Base-by-base conservation (phyloP, 176 grass and related monocot genomes). In the Oryza meyeriana region DNA sequence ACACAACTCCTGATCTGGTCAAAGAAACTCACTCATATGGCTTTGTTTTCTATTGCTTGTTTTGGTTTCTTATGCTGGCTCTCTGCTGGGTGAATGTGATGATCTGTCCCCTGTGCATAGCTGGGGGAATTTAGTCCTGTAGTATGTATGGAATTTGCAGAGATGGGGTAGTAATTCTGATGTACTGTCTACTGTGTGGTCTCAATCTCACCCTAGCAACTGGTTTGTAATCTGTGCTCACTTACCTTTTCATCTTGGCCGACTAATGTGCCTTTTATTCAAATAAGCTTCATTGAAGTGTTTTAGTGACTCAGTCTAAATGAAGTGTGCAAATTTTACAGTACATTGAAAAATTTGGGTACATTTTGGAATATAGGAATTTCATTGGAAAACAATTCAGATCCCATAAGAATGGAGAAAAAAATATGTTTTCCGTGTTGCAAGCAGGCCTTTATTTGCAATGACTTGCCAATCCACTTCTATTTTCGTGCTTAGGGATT, bases 1-100 rank as follows among this genome's bases (percentile, higher is more conserved):
- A 16, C 62, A 81, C 83, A 78, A 8, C 64, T 74, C 66, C 67
- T 90, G 88, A 86, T 82, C 88, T 90, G 88, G 88, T 79, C 88
- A 90, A 90, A 77, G 84, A 74, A 48, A 67, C 83, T 71, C 25
- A 35, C 87, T 81, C 33, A 30, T 81, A 22, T 67, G 14, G 52
- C 39, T 88, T 85, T 85, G 77, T 89, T 77, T 41, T 76, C 26
- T 75, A 33, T 81, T 41, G 82, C 31, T 81, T 81, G 75, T 68
- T 84, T 84, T 79, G 87, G 61, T 84, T 71, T 71, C 31, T 78
- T 64, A 59, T 66, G 79, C 25, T 29, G 45, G 50, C 50, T 57
- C 66, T 39, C 18, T 78, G 67, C 47, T 47, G 63, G 73, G 82
- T 31, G 45, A 86, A 74, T 86, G 61, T 61, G 67, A 79, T 63